Evolutionary conservation across 192 early-diverging fungal species (phyloP).

Genomic region (Oehlia diaphana): DNA sequence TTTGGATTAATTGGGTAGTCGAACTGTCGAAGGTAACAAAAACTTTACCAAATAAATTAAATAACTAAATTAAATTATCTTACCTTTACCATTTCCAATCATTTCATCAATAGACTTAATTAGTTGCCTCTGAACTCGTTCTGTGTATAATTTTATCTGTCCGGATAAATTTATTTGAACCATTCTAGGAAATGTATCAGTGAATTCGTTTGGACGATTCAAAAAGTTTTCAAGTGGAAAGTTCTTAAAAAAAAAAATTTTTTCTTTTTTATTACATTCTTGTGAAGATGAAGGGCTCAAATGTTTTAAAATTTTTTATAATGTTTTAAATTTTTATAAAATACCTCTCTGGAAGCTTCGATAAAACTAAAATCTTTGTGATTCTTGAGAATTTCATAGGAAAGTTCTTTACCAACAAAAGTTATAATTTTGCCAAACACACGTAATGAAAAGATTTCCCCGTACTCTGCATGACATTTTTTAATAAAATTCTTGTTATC

Average conservation of each 20-base stretch:
- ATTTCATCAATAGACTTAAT: background rate
- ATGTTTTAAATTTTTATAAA: too few relatives aligned
- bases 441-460: conserved; percentile 1
- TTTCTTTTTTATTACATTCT: too few relatives aligned
- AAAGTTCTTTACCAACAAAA: background rate
- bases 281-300: too few relatives aligned
- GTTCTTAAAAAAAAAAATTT: too few relatives aligned
- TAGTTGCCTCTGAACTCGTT: background rate
- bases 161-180: background rate
- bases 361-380: background rate
- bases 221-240: too few relatives aligned
- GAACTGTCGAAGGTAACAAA: too few relatives aligned
- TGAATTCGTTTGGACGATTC: too few relatives aligned
- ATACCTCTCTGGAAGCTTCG: background rate
- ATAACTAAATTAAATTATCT: background rate
- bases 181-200: too few relatives aligned
- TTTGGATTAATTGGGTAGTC: too few relatives aligned
- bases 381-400: background rate
- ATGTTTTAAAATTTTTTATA: too few relatives aligned
- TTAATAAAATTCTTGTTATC: conserved; percentile 1
- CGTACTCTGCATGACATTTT: background rate
- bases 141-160: background rate
- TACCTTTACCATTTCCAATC: background rate
- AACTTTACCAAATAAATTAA: background rate
- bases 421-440: background rate